Base-by-base conservation (phyloP, 805 yeast species). In the Ogataea sp. region DNA sequence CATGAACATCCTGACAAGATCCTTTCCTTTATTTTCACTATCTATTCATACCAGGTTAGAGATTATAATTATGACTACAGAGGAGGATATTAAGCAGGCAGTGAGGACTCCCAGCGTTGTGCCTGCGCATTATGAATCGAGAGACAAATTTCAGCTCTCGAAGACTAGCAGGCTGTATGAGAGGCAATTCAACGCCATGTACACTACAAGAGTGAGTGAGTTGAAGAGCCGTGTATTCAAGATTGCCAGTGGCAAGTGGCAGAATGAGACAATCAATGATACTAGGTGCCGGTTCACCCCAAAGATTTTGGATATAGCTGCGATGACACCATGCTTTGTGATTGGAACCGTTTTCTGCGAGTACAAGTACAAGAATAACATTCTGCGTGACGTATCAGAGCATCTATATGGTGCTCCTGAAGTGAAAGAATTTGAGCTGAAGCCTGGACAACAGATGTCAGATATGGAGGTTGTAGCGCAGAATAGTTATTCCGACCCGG, bases 281-380 rank as follows among this genome's bases (percentile, higher is more conserved):
- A 34, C 31, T 7, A 43, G 43, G 8, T 59, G 56, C 1, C 39
- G 30, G 47, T 67, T 51, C 45, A 65, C 56, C 36, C 63, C 58
- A 51, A 76, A 67, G 57, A 73, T 78, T 2, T 60, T 87, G 42
- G 94, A 86, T 49, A 75, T 86, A 8, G 61, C 64, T 10, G 68
- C 72, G 25, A 75, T 78, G 42, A 69, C 73, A 43, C 70, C 82
- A 16, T 73, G 85, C 45, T 93, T 90, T 90, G 78, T 87, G 11
- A 69, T 82, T 20, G 98, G 98, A 2, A 86, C 97, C 0, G 70
- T 89, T 0, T 87, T 82, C 52, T 73, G 85, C 50, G 96, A 89
- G 44, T 71, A 86, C 80, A 78, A 78, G 52, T 76, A 77, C 52
- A 93, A 93, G 54, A 88, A 96, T 4, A 83, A 89, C 56, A 80